Conservation (phyloP, 345 rosid species). For the Anastatica hierochuntica region DNA sequence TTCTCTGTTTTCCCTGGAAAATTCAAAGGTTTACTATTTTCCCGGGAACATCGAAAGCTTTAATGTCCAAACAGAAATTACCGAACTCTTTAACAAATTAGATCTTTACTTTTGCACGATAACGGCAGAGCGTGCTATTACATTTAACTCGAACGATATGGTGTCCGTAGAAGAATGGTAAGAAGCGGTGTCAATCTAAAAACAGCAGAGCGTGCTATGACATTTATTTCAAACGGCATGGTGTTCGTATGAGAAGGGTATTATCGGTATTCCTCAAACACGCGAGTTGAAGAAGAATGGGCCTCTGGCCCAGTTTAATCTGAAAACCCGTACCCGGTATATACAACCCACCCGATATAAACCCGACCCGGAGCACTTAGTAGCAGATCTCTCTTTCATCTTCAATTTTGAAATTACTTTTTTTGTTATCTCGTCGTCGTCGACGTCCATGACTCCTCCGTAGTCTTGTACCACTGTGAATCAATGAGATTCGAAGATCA, state of each 20-base stretch:
- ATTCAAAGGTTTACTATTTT: no score
- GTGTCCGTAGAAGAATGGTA: neutral
- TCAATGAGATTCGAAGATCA: constrained; percentile 5
- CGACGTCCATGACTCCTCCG: constrained; percentile 10
- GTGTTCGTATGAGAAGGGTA: neutral
- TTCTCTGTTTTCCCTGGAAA: no score
- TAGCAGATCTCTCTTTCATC: constrained; percentile 1
- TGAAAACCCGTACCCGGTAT: no score
- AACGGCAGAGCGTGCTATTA: no score
- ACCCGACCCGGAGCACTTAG: constrained; percentile 5
- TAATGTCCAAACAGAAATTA: no score
- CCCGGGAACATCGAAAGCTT: no score
- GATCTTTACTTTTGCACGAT: no score
- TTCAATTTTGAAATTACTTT: constrained; percentile 18
- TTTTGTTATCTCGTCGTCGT: neutral
- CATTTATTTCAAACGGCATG: neutral
- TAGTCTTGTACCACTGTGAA: constrained; percentile 14
- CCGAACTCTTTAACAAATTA: no score
- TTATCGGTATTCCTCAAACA: no score
- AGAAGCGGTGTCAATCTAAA: no score
- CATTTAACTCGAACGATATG: neutral
- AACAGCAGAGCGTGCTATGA: no score
- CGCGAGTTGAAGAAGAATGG: neutral
- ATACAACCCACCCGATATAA: no score
- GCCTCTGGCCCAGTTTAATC: neutral